phyloP scores from a whole-genome alignment of 192 early-diverging fungal genomes.

The Chytriomyces confervae region DNA sequence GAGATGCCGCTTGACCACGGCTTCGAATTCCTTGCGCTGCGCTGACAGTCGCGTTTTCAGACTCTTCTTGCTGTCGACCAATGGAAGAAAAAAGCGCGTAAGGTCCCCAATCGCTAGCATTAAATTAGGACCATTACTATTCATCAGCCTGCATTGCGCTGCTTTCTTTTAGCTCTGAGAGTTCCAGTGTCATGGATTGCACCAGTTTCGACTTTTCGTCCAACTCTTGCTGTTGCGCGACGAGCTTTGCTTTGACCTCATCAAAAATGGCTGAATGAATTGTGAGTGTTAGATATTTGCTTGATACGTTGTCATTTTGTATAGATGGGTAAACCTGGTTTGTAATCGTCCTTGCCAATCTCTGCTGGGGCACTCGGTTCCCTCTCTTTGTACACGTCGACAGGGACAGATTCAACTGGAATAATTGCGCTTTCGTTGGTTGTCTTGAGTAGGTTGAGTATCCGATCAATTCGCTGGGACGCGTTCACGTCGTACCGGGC shows the following conservation, averaged over 20 bases:
- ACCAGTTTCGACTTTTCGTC: conserved; percentile 54
- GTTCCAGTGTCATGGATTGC: conserved; percentile 49
- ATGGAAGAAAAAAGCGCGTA: background rate
- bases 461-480: conserved; percentile 52
- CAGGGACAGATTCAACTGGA: background rate
- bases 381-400: conserved; percentile 28
- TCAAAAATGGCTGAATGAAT: conserved; percentile 47
- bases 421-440: conserved; percentile 42
- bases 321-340: conserved; percentile 9
- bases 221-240: conserved; percentile 60
- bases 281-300: background rate
- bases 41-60: conserved; percentile 62
- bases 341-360: conserved; percentile 12
- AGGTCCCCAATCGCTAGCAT: background rate
- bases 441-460: conserved; percentile 55
- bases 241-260: conserved; percentile 62
- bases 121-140: conserved; percentile 34
- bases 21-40: conserved; percentile 68
- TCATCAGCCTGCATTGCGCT: conserved; percentile 45
- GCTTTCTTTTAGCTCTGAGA: conserved; percentile 46
- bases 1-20: conserved; percentile 62
- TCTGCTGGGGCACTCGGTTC: conserved; percentile 17
- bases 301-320: background rate
- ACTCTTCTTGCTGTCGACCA: conserved; percentile 48
- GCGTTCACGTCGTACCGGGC: conserved; percentile 29